Conservation (phyloP, 2,329 filamentous ascomycete species). For the Talaromyces amestolkiae region DNA sequence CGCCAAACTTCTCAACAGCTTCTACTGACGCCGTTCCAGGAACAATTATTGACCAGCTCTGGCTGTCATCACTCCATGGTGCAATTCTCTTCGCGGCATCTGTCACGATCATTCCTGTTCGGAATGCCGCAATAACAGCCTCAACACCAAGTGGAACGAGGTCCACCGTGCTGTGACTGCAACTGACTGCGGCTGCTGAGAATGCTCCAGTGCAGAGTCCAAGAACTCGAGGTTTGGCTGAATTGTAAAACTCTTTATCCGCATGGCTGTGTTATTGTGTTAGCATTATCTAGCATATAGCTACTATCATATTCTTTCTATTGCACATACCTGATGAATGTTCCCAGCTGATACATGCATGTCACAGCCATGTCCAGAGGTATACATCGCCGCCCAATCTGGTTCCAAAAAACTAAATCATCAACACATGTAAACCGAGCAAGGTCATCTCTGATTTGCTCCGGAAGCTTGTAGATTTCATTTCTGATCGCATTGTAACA, state of each 20-base stretch:
- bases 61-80: neutral
- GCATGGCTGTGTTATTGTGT: neutral
- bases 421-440: neutral
- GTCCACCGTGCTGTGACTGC: neutral
- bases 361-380: neutral
- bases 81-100: neutral
- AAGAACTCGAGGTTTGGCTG: neutral
- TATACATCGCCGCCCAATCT: neutral
- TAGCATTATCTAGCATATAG: neutral
- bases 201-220: neutral
- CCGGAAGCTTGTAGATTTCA: neutral
- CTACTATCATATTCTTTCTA: neutral
- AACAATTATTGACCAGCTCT: neutral
- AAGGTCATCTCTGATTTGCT: neutral
- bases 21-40: neutral
- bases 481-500: neutral
- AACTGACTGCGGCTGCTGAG: neutral
- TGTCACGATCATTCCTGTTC: neutral
- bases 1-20: neutral
- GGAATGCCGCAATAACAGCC: neutral
- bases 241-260: neutral
- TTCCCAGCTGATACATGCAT: neutral
- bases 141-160: neutral
- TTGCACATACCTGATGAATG: neutral
- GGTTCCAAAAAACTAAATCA: neutral